Evolutionary conservation across 2,329 filamentous ascomycete species (phyloP).

Genomic region (Hymenoscyphus albidus): DNA sequence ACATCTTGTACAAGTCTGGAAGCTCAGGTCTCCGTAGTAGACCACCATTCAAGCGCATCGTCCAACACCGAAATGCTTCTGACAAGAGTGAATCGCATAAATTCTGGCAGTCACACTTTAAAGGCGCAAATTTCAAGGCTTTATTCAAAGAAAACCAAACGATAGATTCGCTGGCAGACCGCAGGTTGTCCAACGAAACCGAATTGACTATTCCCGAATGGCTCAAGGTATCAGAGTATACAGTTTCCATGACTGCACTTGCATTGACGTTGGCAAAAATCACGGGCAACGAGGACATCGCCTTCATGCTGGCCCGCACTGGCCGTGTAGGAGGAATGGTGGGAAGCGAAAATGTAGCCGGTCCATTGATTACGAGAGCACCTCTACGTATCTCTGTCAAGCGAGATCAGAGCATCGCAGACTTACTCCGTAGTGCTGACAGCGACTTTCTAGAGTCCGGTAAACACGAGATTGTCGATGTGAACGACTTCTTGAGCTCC

Average conservation of each 20-base stretch:
- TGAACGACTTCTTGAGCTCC: constrained; percentile 3
- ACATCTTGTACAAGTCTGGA: constrained; percentile 4
- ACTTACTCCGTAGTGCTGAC: constrained; percentile 6
- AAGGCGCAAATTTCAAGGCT: constrained; percentile 2
- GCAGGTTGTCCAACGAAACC: neutral
- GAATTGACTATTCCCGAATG: constrained; percentile 3
- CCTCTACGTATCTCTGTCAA: constrained; percentile 10
- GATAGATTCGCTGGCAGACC: constrained; percentile 1
- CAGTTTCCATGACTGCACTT: constrained; percentile 3
- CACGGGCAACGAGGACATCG: constrained; percentile 4
- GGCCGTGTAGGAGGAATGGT: constrained; percentile 3
- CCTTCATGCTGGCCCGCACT: constrained; percentile 4
- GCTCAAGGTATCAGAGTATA: constrained; percentile 5
- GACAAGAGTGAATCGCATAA: constrained; percentile 3
- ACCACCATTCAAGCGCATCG: constrained; percentile 3
- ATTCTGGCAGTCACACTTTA: constrained; percentile 2
- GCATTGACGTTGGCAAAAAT: constrained; percentile 1
- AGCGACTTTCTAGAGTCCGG: constrained; percentile 6
- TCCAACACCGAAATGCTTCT: constrained; percentile 2
- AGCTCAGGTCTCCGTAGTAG: constrained; percentile 3
- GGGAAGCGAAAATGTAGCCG: constrained; percentile 1
- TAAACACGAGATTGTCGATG: constrained; percentile 4
- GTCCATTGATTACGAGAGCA: constrained; percentile 7
- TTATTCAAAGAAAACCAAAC: constrained; percentile 5
- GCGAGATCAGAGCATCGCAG: constrained; percentile 2